Percentiles rank a stretch among this genome's conserved stretches.
Evolutionary conservation across 176 grass and related monocot genomes (phyloP).

Genomic region (Oryza glaberrima): DNA sequence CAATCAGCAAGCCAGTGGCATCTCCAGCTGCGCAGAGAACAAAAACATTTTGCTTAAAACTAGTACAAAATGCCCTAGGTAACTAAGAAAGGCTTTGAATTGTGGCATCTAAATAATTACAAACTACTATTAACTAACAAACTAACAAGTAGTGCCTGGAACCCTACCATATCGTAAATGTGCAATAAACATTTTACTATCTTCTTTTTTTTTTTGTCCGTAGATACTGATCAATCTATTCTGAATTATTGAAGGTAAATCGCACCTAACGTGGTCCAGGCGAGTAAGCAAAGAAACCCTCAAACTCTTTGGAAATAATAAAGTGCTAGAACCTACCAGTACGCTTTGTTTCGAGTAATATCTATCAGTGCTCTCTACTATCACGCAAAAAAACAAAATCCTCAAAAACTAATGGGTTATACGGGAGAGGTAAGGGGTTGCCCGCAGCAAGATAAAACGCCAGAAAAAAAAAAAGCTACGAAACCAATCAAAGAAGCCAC

Average conservation of each 20-base stretch:
- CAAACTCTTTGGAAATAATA: background rate
- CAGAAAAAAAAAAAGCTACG: no score
- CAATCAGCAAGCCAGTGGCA: background rate
- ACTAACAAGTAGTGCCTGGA: background rate
- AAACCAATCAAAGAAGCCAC: no score
- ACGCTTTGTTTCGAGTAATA: no score
- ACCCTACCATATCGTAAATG: background rate
- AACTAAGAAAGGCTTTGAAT: background rate
- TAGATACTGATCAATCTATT: conserved; percentile 8
- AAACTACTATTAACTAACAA: background rate
- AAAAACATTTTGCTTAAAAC: background rate
- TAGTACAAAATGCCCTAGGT: background rate
- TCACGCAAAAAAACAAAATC: no score
- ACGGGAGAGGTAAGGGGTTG: no score
- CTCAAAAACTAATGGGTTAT: no score
- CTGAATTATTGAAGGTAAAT: background rate
- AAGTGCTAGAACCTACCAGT: background rate
- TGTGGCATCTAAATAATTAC: background rate
- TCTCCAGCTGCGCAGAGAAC: background rate
- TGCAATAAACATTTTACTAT: background rate
- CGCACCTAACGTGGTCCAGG: background rate
- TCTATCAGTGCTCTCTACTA: no score
- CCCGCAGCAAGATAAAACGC: no score
- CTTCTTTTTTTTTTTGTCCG: background rate
- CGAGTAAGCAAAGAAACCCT: background rate